Evolutionary conservation across 441 rosid genomes (phyloP).

Genomic region (Aleurites moluccanus): DNA sequence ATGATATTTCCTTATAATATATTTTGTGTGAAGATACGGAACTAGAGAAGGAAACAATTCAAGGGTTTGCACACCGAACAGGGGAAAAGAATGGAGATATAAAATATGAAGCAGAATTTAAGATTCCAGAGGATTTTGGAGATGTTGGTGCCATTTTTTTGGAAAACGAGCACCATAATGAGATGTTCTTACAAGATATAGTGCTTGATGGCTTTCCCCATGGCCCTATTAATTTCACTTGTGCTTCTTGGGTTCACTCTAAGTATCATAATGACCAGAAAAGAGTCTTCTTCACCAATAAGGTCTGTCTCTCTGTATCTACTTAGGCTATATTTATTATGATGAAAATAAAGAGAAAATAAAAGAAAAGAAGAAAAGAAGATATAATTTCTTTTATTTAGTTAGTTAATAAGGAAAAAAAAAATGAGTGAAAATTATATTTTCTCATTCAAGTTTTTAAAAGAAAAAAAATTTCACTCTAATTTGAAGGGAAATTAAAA

Average conservation of each 20-base stretch:
- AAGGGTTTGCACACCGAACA: slow-evolving; percentile 46
- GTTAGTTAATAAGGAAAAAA: too few species aligned
- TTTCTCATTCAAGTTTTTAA: too few species aligned
- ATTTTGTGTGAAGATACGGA: slow-evolving; percentile 31
- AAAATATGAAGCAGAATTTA: slow-evolving; percentile 48
- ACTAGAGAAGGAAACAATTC: slow-evolving; percentile 40
- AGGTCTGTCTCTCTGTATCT: slow-evolving; percentile 33
- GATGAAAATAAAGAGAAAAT: too few species aligned
- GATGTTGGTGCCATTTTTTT: slow-evolving; percentile 53
- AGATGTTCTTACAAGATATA: slow-evolving; percentile 52
- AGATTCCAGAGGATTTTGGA: slow-evolving; percentile 53
- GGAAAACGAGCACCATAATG: slow-evolving; percentile 62
- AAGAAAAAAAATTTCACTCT: too few species aligned
- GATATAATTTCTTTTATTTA: too few species aligned
- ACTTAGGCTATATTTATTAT: too few species aligned
- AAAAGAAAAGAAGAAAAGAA: too few species aligned
- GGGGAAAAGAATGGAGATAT: slow-evolving; percentile 26
- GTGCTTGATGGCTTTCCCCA: slow-evolving; percentile 40
- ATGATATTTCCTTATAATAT: background rate
- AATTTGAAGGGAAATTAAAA: too few species aligned
- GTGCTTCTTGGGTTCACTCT: slow-evolving; percentile 60
- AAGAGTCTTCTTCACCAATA: slow-evolving; percentile 60
- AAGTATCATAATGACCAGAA: slow-evolving; percentile 40
- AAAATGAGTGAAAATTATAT: too few species aligned
- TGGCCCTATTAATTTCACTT: slow-evolving; percentile 40